Conservation (phyloP, 768 basidiomycete genomes). For the Paxillus involutus region DNA sequence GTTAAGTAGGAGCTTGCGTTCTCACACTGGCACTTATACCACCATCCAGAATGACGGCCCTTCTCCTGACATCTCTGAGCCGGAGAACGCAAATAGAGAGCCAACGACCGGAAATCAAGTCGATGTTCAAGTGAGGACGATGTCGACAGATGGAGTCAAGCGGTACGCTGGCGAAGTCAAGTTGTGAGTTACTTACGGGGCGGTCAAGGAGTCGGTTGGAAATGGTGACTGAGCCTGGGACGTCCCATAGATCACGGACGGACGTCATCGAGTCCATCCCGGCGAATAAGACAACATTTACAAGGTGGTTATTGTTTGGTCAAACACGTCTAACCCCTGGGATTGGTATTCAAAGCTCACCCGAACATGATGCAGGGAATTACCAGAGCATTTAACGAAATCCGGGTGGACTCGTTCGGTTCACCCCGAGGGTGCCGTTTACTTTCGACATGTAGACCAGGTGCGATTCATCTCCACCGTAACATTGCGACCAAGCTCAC, state of each 20-base stretch:
- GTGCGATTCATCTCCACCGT: conserved; percentile 22
- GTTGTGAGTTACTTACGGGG: neutral
- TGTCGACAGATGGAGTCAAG: neutral
- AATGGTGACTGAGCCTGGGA: neutral
- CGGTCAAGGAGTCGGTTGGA: neutral
- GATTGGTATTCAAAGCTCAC: neutral
- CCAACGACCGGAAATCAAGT: neutral
- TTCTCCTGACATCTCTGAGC: too few relatives aligned
- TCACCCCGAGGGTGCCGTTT: conserved; percentile 57
- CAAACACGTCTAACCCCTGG: too few relatives aligned
- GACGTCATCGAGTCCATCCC: neutral
- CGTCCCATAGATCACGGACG: neutral
- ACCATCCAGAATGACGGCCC: too few relatives aligned
- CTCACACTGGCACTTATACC: too few relatives aligned
- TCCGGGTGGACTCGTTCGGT: conserved; percentile 40
- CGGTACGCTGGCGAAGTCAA: neutral
- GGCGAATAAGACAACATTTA: neutral
- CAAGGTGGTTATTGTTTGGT: neutral
- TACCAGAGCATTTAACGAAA: neutral
- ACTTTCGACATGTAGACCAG: conserved; percentile 40
- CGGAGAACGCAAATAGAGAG: neutral
- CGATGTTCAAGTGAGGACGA: neutral
- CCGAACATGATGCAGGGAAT: neutral
- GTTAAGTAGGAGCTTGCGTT: too few relatives aligned
- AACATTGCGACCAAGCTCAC: neutral